These are phyloP conservation scores for Paraurostyla sp. DNA, from an alignment of 73 alveolate species.

Conservation along the genomic window DNA sequence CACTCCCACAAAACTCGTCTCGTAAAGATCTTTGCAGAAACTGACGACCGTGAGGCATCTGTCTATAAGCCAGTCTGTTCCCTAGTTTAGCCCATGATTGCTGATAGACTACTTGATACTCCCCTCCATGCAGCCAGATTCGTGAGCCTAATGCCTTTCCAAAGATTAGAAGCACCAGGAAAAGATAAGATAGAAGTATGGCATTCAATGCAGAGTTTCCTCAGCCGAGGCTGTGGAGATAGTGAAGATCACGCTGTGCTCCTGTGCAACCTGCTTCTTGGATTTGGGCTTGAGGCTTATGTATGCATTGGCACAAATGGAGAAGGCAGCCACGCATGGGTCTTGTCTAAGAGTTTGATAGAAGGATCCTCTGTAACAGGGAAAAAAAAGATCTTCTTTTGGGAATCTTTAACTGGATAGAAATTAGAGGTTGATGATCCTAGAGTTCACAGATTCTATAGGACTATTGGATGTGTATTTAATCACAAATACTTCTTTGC, in stretches of 20 bases:
- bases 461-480: conserved; percentile 82
- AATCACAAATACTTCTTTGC: conserved; percentile 79
- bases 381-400: conserved; percentile 52
- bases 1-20: conserved; percentile 76
- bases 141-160: conserved; percentile 83
- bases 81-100: conserved; percentile 71
- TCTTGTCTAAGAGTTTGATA: conserved; percentile 56
- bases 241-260: conserved; percentile 85
- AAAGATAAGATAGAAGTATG: conserved; percentile 81
- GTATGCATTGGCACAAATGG: conserved; percentile 81
- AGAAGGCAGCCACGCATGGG: conserved; percentile 91
- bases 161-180: conserved; percentile 83
- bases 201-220: conserved; percentile 78
- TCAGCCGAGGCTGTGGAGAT: conserved; percentile 84
- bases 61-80: conserved; percentile 84
- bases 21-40: conserved; percentile 83
- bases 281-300: conserved; percentile 85
- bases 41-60: conserved; percentile 81
- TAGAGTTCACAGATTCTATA: conserved; percentile 80
- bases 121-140: conserved; percentile 88
- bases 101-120: conserved; percentile 74
- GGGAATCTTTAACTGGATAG: conserved; percentile 90
- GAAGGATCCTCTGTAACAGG: conserved; percentile 31
- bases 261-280: conserved; percentile 80
- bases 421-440: conserved; percentile 82